Evolutionary conservation across 257 asterid genomes (phyloP).

Genomic region (Fraxinus americana): DNA sequence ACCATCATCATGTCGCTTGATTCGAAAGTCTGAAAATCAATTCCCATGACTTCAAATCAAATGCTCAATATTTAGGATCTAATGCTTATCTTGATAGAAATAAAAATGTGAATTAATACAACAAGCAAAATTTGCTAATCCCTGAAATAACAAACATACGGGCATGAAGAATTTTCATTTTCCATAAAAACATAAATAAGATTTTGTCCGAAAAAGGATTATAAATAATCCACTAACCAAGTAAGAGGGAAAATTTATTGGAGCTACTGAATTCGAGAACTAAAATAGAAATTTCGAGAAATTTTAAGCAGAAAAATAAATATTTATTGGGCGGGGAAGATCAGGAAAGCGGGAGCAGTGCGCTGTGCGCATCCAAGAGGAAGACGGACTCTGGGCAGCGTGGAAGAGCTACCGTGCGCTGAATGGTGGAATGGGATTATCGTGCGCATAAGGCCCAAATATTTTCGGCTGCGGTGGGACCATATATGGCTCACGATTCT

Average conservation of each 20-base stretch:
- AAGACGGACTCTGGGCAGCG: slow-evolving; percentile 29
- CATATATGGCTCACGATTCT: neutral
- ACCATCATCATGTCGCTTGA: slow-evolving; percentile 11
- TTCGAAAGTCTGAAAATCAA: slow-evolving; percentile 30
- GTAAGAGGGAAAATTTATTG: slow-evolving; percentile 6
- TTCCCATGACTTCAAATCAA: slow-evolving; percentile 4
- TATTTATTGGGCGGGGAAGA: slow-evolving; percentile 37
- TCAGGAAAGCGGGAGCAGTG: slow-evolving; percentile 17
- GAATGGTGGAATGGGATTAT: slow-evolving; percentile 24
- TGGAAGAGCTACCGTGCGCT: slow-evolving; percentile 43
- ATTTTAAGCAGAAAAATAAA: slow-evolving; percentile 8
- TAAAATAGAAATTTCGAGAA: slow-evolving; percentile 6
- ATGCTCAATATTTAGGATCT: neutral
- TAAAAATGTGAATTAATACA: neutral
- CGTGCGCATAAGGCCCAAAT: slow-evolving; percentile 32
- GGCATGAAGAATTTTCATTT: neutral
- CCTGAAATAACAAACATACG: neutral
- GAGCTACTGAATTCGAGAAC: neutral
- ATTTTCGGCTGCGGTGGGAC: neutral
- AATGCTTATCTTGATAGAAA: neutral
- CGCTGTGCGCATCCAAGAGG: slow-evolving; percentile 36
- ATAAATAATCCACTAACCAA: slow-evolving; percentile 20
- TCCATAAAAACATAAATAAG: neutral
- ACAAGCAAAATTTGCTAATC: slow-evolving; percentile 9
- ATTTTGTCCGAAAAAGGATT: slow-evolving; percentile 4